Base-by-base conservation (phyloP, 2,329 filamentous ascomycete species). In the Ambrosiella beaveri region DNA sequence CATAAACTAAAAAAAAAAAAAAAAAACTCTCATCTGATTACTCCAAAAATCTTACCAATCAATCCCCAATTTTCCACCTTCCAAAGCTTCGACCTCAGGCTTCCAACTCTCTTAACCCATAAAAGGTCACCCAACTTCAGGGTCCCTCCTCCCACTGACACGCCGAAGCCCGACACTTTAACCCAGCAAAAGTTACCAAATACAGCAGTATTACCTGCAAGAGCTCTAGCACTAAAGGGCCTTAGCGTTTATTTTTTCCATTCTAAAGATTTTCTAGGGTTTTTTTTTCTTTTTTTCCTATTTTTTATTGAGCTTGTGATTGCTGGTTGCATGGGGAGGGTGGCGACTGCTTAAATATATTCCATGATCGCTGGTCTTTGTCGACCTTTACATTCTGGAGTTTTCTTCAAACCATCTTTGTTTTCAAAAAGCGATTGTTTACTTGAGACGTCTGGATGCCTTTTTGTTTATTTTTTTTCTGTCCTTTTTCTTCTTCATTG, bases 221-320 rank as follows among this genome's bases (percentile, higher is more conserved):
- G 19, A 41, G 9, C 9, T 41, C 39, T 41, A n/a, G 39, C 9
- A 4, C 39, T 41, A 41, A 9, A 41, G 39, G 39, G 39, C 39
- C 39, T n/a, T 41, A 41, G 39, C n/a, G 39, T n/a, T 41, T 9
- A 2, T 11, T 49, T 49, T 13, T 13, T 3, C 12, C 11, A n/a
- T 13, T 49, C 44, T 13, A 11, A n/a, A 49, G n/a, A 9, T 11
- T 11, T n/a, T 41, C 39, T 11, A n/a, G 9, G n/a, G 4, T 11
- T 41, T 2, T 9, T 41, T 9, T 49, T n/a, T 49, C 2, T 17
- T 47, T 47, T n/a, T 47, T 47, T 47, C 7, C 6, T 47, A 11
- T 9, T 47, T 35, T 51, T 2, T 51, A 54, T 49, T 54, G 49
- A n/a, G 38, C 54, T 56, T 58, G 41, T 44, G 57, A 58, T 51